Percentiles rank a stretch among this genome's conserved stretches.
These are phyloP conservation scores for Beauveria pseudobassiana DNA, from an alignment of 2,329 filamentous ascomycete species.

Conservation along the genomic window DNA sequence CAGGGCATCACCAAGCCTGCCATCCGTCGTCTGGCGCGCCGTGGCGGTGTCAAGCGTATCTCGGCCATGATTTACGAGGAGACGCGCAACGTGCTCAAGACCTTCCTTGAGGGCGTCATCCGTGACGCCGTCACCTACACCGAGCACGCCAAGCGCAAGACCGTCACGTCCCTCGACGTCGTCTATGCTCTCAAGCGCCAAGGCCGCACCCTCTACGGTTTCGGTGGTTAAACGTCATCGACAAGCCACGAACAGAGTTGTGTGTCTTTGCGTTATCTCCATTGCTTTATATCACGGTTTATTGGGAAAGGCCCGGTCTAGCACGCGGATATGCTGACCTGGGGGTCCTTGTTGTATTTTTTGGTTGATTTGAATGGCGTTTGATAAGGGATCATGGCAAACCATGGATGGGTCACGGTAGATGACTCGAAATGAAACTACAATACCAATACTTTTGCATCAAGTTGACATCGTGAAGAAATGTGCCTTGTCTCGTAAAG, in stretches of 20 bases:
- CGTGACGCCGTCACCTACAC: conserved; percentile 64
- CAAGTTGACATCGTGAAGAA: background rate
- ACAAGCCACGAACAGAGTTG: conserved; percentile 49
- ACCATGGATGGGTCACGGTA: conserved; percentile 19
- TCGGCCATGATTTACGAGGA: conserved; percentile 79
- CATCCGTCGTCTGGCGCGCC: conserved; percentile 95
- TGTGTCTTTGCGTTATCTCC: background rate
- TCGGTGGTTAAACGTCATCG: conserved; percentile 55
- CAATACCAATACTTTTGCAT: conserved; percentile 2
- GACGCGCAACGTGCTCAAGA: conserved; percentile 62
- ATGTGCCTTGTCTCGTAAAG: background rate
- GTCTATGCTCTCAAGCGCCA: conserved; percentile 54
- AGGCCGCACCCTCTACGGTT: conserved; percentile 67
- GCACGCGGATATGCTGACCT: background rate
- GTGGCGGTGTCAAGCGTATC: conserved; percentile 99
- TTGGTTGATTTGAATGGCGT: background rate
- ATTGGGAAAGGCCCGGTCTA: conserved; percentile 7
- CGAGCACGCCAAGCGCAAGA: conserved; percentile 66
- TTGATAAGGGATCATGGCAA: conserved; percentile 6
- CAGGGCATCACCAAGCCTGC: conserved; percentile 98
- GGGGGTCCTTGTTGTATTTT: conserved; percentile 4
- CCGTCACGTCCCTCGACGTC: conserved; percentile 55
- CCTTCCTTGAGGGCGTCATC: conserved; percentile 61
- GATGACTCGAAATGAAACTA: conserved; percentile 22
- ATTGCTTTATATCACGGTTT: conserved; percentile 15